These are phyloP conservation scores for Verticillium zaregamsianum DNA, from an alignment of 2,329 filamentous ascomycete genomes.

Conservation along the genomic window DNA sequence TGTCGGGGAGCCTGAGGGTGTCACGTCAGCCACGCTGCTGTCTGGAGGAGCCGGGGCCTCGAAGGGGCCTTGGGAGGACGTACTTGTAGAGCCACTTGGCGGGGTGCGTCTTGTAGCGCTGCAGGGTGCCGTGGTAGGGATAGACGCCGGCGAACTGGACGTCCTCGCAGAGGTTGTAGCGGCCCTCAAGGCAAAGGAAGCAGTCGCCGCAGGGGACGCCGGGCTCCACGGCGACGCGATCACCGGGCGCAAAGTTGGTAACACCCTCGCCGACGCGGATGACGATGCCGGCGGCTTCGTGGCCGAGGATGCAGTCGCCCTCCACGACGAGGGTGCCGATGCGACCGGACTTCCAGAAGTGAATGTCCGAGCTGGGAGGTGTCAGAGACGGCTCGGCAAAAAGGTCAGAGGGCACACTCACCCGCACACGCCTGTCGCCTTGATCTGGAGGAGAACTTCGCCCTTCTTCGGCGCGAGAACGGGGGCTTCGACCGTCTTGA, in stretches of 20 bases:
- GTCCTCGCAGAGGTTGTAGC: slow-evolving; percentile 61
- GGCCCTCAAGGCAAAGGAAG: slow-evolving; percentile 54
- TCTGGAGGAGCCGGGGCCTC: too few species aligned
- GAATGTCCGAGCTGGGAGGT: slow-evolving; percentile 53
- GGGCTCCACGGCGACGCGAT: slow-evolving; percentile 64
- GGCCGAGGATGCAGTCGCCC: slow-evolving; percentile 61
- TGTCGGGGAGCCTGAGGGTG: slow-evolving; percentile 43
- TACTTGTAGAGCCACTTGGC: slow-evolving; percentile 55
- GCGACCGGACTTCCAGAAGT: slow-evolving; percentile 62
- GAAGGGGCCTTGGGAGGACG: not conserved
- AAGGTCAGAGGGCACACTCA: slow-evolving; percentile 20
- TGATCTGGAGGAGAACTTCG: slow-evolving; percentile 58
- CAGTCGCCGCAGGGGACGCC: slow-evolving; percentile 60
- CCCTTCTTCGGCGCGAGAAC: slow-evolving; percentile 48
- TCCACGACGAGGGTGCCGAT: slow-evolving; percentile 61
- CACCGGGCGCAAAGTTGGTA: slow-evolving; percentile 48
- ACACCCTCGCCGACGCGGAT: slow-evolving; percentile 53
- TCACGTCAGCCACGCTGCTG: not conserved
- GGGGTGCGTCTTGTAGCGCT: slow-evolving; percentile 57
- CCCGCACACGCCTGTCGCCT: slow-evolving; percentile 62
- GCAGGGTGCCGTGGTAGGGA: slow-evolving; percentile 56
- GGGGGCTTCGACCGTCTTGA: slow-evolving; percentile 54
- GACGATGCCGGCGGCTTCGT: slow-evolving; percentile 60
- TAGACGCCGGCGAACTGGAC: slow-evolving; percentile 60
- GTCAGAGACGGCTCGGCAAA: slow-evolving; percentile 1